Evolutionary conservation across 495 filamentous ascomycete species (phyloP).

Genomic region (Tuber brumale): DNA sequence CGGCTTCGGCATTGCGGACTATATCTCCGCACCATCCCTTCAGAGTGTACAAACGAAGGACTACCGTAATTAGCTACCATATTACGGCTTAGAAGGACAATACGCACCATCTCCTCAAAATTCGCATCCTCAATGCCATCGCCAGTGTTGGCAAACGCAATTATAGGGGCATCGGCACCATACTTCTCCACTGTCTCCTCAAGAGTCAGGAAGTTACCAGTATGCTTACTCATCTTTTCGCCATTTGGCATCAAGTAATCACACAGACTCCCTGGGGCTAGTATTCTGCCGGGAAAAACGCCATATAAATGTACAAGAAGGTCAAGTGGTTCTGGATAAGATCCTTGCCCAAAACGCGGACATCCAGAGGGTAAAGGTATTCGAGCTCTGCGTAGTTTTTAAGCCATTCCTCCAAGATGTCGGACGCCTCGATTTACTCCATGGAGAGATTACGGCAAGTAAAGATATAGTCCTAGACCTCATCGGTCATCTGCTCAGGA

Average conservation of each 20-base stretch:
- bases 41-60: slow-evolving; percentile 53
- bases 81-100: slow-evolving; percentile 75
- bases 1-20: slow-evolving; percentile 54
- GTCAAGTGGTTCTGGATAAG: slow-evolving; percentile 85
- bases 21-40: slow-evolving; percentile 90
- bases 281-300: slow-evolving; percentile 76
- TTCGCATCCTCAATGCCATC: slow-evolving; percentile 95
- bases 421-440: slow-evolving; percentile 55
- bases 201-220: slow-evolving; percentile 91
- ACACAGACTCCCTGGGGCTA: slow-evolving; percentile 77
- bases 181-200: slow-evolving; percentile 81
- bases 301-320: slow-evolving; percentile 92
- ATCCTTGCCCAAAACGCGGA: slow-evolving; percentile 78
- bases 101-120: slow-evolving; percentile 86
- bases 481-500: no score
- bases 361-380: slow-evolving; percentile 92
- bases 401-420: slow-evolving; percentile 64
- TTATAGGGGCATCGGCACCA: slow-evolving; percentile 86
- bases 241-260: slow-evolving; percentile 88
- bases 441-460: no score
- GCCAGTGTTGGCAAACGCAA: slow-evolving; percentile 89
- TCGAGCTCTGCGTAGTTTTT: slow-evolving; percentile 81
- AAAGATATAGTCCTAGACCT: no score
- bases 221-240: slow-evolving; percentile 94
- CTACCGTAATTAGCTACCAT: slow-evolving; percentile 44